A percentile compares a stretch with the other conserved stretches of the same genome.
Conservation (phyloP, 352 stramenopile species). For the Phytophthora sansomeana region DNA sequence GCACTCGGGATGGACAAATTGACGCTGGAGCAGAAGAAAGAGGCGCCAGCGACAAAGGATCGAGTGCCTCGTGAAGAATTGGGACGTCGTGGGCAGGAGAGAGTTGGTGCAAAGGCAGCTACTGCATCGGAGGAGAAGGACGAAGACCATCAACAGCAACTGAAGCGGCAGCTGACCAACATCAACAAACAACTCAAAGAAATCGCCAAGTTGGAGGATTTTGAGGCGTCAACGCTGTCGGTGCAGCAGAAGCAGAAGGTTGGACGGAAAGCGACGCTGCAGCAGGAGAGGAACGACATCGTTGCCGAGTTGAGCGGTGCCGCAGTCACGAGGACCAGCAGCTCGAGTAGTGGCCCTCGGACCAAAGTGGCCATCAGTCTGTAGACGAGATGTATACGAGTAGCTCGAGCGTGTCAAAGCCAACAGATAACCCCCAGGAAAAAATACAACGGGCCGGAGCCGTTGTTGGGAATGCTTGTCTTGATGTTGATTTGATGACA, state of each 20-base stretch:
- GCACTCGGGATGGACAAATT: constrained; percentile 45
- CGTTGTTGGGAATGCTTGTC: constrained; percentile 10
- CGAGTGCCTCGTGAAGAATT: constrained; percentile 4
- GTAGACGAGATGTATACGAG: constrained; percentile 7
- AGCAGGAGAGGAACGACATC: constrained; percentile 44
- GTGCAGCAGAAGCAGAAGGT: constrained; percentile 44
- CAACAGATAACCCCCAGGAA: not conserved
- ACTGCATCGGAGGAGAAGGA: not conserved
- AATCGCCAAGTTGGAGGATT: constrained; percentile 35
- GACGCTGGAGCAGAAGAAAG: constrained; percentile 38
- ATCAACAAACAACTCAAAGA: constrained; percentile 62
- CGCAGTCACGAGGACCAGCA: constrained; percentile 33
- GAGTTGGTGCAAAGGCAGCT: not conserved
- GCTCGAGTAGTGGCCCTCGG: constrained; percentile 17
- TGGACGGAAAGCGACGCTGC: constrained; percentile 36
- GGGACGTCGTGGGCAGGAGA: not conserved
- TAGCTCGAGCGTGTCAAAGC: no score
- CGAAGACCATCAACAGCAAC: constrained; percentile 28
- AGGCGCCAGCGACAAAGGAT: constrained; percentile 9
- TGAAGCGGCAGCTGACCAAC: constrained; percentile 61
- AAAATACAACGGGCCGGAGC: constrained; percentile 11
- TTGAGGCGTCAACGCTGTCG: constrained; percentile 27
- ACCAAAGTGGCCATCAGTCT: constrained; percentile 38
- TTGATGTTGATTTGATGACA: not conserved
- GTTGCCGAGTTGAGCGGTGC: constrained; percentile 58